Evolutionary conservation across 2,329 filamentous ascomycete species (phyloP).

Genomic region (Exophiala mesophila): DNA sequence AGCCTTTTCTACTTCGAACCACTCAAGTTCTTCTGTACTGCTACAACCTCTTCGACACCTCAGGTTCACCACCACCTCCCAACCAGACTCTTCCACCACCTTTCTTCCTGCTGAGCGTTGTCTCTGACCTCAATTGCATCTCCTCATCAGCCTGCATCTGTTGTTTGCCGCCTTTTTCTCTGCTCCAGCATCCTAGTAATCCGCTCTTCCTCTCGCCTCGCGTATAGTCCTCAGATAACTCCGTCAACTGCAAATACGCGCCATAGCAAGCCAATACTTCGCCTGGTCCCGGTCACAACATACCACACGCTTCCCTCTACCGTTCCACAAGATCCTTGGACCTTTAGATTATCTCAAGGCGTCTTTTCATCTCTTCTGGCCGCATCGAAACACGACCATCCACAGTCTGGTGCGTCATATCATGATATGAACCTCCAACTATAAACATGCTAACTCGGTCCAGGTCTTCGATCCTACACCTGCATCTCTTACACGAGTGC

Average conservation of each 20-base stretch:
- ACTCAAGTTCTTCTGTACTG: neutral
- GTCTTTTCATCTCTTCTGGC: too few species aligned
- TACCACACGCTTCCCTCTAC: too few species aligned
- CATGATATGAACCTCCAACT: constrained; percentile 21
- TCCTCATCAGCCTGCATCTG: neutral
- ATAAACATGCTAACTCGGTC: constrained; percentile 12
- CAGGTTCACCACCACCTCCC: neutral
- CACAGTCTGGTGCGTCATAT: constrained; percentile 26
- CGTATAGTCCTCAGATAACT: too few species aligned
- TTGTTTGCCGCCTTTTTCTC: too few species aligned
- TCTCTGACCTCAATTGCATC: neutral
- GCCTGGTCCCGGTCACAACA: too few species aligned
- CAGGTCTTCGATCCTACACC: neutral
- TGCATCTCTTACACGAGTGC: neutral
- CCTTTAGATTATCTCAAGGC: too few species aligned
- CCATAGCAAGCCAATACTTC: constrained; percentile 7
- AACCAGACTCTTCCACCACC: neutral
- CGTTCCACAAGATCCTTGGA: too few species aligned
- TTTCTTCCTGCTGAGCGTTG: neutral
- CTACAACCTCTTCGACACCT: neutral
- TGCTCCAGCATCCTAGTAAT: too few species aligned
- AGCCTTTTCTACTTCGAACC: too few species aligned
- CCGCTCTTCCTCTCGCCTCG: too few species aligned
- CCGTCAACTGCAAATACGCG: constrained; percentile 15
- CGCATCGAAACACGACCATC: constrained; percentile 4